Conservation (phyloP, 1,284 basidiomycete species). For the Phellopilus nigrolimitatus region DNA sequence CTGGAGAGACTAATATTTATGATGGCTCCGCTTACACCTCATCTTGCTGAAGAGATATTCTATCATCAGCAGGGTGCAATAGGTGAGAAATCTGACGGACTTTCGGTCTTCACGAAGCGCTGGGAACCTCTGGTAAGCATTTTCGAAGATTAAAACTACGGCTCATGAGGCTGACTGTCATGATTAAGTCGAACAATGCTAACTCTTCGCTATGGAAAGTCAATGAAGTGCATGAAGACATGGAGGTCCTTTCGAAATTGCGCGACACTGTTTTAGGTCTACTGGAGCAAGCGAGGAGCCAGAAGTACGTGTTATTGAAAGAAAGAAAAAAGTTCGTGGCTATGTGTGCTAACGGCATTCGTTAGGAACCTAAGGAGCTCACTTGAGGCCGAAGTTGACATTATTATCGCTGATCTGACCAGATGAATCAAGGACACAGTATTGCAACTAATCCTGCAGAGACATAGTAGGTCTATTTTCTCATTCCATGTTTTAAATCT, state of each 20-base stretch:
- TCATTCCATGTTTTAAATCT: slow-evolving; percentile 24
- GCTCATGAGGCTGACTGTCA: not conserved
- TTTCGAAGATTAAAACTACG: not conserved
- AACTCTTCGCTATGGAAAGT: slow-evolving; percentile 56
- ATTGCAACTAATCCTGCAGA: not conserved
- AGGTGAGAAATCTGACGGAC: slow-evolving; percentile 23
- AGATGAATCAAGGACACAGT: slow-evolving; percentile 9
- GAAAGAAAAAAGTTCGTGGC: too few relatives aligned
- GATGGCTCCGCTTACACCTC: slow-evolving; percentile 85
- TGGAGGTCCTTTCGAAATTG: slow-evolving; percentile 52
- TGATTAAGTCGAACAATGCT: too few relatives aligned
- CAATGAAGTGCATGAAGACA: slow-evolving; percentile 46
- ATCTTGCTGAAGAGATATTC: slow-evolving; percentile 89
- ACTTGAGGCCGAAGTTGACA: slow-evolving; percentile 63
- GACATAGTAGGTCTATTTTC: slow-evolving; percentile 11
- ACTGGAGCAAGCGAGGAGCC: slow-evolving; percentile 65
- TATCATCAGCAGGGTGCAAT: slow-evolving; percentile 36
- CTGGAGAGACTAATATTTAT: slow-evolving; percentile 67
- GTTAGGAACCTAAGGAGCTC: slow-evolving; percentile 64
- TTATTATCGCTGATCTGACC: slow-evolving; percentile 37
- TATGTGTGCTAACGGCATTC: too few relatives aligned
- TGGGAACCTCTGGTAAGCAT: slow-evolving; percentile 58
- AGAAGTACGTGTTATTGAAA: slow-evolving; percentile 47
- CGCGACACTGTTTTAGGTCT: slow-evolving; percentile 53
- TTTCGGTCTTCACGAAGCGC: slow-evolving; percentile 57